Conservation (phyloP, 805 yeast species). For the Yamadazyma philogaea region DNA sequence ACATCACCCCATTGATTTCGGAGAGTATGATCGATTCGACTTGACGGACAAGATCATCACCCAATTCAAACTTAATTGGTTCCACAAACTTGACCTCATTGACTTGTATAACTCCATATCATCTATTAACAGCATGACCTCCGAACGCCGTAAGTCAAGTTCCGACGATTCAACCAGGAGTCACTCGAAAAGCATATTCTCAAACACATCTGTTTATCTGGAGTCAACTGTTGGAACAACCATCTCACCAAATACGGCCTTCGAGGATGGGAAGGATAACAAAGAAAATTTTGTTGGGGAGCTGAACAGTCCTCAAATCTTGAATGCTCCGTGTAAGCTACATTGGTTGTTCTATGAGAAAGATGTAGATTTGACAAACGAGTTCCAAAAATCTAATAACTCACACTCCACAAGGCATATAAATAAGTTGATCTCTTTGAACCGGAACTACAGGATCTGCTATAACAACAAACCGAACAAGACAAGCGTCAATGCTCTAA, state of each 20-base stretch:
- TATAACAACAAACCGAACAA: conserved; percentile 21
- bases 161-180: conserved; percentile 5
- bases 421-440: conserved; percentile 17
- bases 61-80: conserved; percentile 15
- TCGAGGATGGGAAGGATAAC: neutral
- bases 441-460: conserved; percentile 19
- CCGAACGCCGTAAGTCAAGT: conserved; percentile 3
- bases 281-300: conserved; percentile 1
- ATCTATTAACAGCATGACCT: neutral
- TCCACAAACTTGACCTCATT: conserved; percentile 11
- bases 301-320: conserved; percentile 1
- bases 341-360: conserved; percentile 33
- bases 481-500: conserved; percentile 8
- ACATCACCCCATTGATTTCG: conserved; percentile 7
- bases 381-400: conserved; percentile 12
- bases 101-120: conserved; percentile 7
- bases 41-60: conserved; percentile 12
- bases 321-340: conserved; percentile 5
- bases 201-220: conserved; percentile 2
- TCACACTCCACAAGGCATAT: conserved; percentile 22
- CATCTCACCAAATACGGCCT: neutral
- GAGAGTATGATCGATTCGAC: conserved; percentile 4
- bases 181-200: conserved; percentile 6
- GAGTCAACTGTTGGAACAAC: conserved; percentile 1
- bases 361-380: conserved; percentile 20